Base-by-base conservation (phyloP, 345 rosid genomes). In the Zanthoxylum bungeanum region DNA sequence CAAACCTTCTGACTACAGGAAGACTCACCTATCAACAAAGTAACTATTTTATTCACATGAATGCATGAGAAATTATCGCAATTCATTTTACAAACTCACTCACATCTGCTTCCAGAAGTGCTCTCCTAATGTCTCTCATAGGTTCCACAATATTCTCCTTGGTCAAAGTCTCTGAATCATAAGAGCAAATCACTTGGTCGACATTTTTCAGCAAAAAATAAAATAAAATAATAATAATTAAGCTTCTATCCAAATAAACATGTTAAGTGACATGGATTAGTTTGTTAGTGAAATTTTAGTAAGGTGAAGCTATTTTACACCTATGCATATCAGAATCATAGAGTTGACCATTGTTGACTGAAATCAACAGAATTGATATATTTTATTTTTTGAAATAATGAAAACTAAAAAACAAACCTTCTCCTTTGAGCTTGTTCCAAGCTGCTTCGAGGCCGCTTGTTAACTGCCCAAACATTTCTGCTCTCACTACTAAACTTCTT, bases 41-140 rank as follows among this genome's bases (percentile, higher is more conserved):
- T 60, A 75, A 58, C 14, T 37, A 5, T 22, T 63, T 61, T 34
- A 19, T 14, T 67, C 36, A 68, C 39, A 66, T 60, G 2, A 28
- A 36, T 4, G 16, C 46, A 11, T 1, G 10, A 17, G 21, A 70
- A 67, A 62, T n/a, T 19, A 16, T 57, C 28, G 28, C 62, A 11
- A 36, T 73, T 49, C 24, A 33, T 60, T 25, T 42, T 40, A 53
- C n/a, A 74, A 69, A 69, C 33, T 27, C 49, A 77, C 93, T 92
- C 80, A 95, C 99, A 89, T 95, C 99, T 24, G 99, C 99, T 89
- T 95, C 99, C 46, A 95, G 70, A 60, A 95, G 99, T 56, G 97
- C 96, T 82, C 99, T 85, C 78, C 98, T 89, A 53, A 95, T 95
- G 78, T 95, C 99, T 68, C 89, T 77, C 99, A 95, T 92, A n/a